Conservation (phyloP, 306 rosid genomes). For the Acacia confusa region DNA sequence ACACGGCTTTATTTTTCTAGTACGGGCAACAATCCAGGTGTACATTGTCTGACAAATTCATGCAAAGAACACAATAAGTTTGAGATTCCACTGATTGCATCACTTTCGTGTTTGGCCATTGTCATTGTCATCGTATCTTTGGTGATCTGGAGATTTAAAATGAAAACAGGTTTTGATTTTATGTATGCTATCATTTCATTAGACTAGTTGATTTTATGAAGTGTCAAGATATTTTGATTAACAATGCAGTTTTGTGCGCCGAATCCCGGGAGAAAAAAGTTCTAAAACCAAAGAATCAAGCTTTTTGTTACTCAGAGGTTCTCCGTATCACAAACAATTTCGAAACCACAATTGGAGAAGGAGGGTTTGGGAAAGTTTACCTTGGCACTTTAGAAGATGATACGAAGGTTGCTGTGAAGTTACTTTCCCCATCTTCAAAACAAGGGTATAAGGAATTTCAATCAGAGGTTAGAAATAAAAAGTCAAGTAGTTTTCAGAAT, state of each 20-base stretch:
- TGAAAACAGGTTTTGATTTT: background rate
- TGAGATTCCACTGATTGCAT: background rate
- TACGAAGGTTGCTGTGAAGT: background rate
- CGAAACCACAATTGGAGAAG: background rate
- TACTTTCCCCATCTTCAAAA: background rate
- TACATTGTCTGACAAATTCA: background rate
- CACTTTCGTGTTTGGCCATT: background rate
- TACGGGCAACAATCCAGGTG: background rate
- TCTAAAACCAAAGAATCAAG: background rate
- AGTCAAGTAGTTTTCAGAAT: background rate
- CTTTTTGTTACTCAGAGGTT: background rate
- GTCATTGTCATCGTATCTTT: background rate
- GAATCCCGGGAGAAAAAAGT: background rate
- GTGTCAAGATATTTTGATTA: background rate
- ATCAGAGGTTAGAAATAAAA: background rate
- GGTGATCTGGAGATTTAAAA: background rate
- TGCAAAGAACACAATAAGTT: background rate
- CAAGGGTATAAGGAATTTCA: background rate
- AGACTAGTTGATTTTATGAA: background rate
- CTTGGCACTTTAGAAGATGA: background rate
- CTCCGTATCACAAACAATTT: background rate
- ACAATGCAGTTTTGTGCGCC: background rate
- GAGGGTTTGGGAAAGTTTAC: background rate
- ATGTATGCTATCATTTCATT: background rate
- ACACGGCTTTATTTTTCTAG: background rate